phyloP scores from a whole-genome alignment of 192 early-diverging fungal genomes.

The Coemansia sp. region DNA sequence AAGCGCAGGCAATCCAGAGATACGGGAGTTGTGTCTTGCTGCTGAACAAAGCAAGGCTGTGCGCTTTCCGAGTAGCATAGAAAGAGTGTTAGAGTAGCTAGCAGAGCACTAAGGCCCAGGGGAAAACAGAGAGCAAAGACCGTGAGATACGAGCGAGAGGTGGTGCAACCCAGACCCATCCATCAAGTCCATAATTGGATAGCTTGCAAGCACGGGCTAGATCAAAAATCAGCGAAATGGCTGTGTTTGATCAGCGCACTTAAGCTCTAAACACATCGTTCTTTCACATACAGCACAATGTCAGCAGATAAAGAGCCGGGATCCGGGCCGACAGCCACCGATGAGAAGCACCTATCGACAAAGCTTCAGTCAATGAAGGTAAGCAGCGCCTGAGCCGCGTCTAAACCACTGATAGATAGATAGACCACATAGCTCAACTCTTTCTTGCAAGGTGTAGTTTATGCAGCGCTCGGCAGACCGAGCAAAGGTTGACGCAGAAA shows the following conservation, averaged over 20 bases:
- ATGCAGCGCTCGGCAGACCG: slow-evolving; percentile 46
- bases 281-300: slow-evolving; percentile 7
- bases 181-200: background rate
- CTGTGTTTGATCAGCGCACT: background rate
- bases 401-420: background rate
- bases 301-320: background rate
- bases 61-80: slow-evolving; percentile 1
- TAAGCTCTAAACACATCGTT: background rate
- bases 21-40: background rate
- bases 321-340: slow-evolving; percentile 9
- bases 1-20: background rate
- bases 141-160: background rate
- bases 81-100: background rate
- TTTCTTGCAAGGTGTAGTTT: slow-evolving; percentile 22
- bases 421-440: background rate
- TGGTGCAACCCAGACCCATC: background rate
- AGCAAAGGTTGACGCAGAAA: slow-evolving; percentile 22
- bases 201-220: background rate
- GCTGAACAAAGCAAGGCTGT: background rate
- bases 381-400: background rate
- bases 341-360: slow-evolving; percentile 31
- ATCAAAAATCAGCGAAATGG: background rate
- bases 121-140: background rate
- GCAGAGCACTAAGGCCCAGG: background rate
- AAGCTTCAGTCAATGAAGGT: slow-evolving; percentile 36